Conservation (phyloP, 2,329 filamentous ascomycete species). For the Phoma sp. region DNA sequence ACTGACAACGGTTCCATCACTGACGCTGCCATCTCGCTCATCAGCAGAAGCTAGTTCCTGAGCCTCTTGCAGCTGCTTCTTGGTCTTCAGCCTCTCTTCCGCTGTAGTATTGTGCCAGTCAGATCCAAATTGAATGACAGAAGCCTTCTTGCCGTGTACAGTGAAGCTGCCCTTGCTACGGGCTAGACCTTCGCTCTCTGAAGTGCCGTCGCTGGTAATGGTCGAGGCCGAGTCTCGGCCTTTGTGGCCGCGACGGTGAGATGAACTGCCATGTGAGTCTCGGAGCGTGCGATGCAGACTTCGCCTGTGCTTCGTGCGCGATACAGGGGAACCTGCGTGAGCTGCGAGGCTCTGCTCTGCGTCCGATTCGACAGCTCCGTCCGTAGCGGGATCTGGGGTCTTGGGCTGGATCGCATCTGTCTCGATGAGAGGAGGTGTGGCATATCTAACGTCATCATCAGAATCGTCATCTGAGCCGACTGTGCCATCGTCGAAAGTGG, state of each 20-base stretch:
- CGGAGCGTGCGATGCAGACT: slow-evolving; percentile 90
- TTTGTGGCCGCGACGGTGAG: slow-evolving; percentile 74
- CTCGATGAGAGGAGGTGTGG: slow-evolving; percentile 42
- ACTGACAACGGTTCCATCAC: slow-evolving; percentile 32
- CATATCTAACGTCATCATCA: slow-evolving; percentile 39
- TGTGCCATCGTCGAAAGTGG: slow-evolving; percentile 38
- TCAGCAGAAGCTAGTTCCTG: slow-evolving; percentile 34
- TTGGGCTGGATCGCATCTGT: slow-evolving; percentile 26
- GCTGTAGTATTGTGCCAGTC: slow-evolving; percentile 72
- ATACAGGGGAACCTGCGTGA: slow-evolving; percentile 52
- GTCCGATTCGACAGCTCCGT: slow-evolving; percentile 34
- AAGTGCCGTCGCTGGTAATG: slow-evolving; percentile 54
- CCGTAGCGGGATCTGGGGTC: slow-evolving; percentile 34
- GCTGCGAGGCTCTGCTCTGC: slow-evolving; percentile 38
- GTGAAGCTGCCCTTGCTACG: slow-evolving; percentile 89
- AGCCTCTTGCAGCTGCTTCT: slow-evolving; percentile 46
- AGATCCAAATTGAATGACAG: slow-evolving; percentile 93
- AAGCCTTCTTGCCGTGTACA: slow-evolving; percentile 96
- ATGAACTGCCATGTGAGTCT: slow-evolving; percentile 72
- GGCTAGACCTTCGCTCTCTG: slow-evolving; percentile 71
- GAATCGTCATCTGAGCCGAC: slow-evolving; percentile 41
- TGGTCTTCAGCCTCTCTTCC: slow-evolving; percentile 48
- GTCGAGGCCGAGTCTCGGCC: slow-evolving; percentile 75
- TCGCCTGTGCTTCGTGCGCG: slow-evolving; percentile 75
- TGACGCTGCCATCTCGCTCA: slow-evolving; percentile 36